Conservation (phyloP, 2,329 filamentous ascomycete species). For the Laburnicola sp. region DNA sequence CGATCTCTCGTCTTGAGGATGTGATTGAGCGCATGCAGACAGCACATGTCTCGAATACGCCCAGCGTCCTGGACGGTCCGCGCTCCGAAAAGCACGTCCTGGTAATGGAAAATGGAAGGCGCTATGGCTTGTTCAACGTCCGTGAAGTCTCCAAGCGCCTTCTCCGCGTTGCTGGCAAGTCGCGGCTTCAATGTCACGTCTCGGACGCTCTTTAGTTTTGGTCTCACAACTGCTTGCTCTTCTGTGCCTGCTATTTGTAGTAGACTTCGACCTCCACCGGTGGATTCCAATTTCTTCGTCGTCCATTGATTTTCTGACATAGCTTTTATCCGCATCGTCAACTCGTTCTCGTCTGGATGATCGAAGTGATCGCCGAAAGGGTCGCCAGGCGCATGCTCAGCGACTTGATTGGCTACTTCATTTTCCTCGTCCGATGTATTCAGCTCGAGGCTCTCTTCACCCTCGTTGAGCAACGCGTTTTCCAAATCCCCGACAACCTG, state of each 20-base stretch:
- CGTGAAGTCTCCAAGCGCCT: constrained; percentile 56
- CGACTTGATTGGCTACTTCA: constrained; percentile 50
- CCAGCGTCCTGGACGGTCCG: constrained; percentile 70
- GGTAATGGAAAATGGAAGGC: constrained; percentile 77
- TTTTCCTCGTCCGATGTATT: constrained; percentile 46
- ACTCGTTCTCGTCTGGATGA: constrained; percentile 63
- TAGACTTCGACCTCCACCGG: constrained; percentile 32
- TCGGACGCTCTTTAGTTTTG: constrained; percentile 27
- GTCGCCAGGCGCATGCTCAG: constrained; percentile 54
- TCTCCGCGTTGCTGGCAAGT: constrained; percentile 34
- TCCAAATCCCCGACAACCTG: constrained; percentile 36
- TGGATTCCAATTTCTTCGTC: constrained; percentile 41
- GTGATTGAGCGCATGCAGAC: constrained; percentile 87
- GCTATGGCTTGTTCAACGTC: constrained; percentile 67
- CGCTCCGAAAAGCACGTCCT: constrained; percentile 76
- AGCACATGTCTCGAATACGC: constrained; percentile 70
- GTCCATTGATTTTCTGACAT: constrained; percentile 55
- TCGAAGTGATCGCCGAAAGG: constrained; percentile 83
- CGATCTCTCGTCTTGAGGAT: constrained; percentile 90
- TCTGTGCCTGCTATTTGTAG: constrained; percentile 30
- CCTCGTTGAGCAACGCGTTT: constrained; percentile 46
- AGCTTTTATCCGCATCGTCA: constrained; percentile 56
- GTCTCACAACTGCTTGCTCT: constrained; percentile 20
- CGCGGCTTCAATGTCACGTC: constrained; percentile 41
- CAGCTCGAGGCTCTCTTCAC: constrained; percentile 44